phyloP scores from a whole-genome alignment of 495 filamentous ascomycete genomes.

The Penicillium ochrochloron region DNA sequence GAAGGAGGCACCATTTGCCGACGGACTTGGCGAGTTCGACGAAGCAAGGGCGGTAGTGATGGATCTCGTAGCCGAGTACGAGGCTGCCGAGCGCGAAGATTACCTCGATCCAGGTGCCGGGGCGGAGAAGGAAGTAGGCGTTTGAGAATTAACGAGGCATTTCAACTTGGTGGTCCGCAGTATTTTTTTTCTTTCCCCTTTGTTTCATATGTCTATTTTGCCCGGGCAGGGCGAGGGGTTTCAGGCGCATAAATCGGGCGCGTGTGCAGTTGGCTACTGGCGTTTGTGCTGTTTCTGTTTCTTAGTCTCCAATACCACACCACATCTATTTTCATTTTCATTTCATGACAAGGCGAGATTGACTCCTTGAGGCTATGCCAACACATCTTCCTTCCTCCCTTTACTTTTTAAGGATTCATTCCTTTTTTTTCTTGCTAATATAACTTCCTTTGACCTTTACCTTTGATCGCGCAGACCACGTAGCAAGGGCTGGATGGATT shows the following conservation, averaged over 20 bases:
- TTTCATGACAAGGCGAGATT: slow-evolving; percentile 13
- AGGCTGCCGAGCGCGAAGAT: slow-evolving; percentile 86
- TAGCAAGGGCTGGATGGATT: not conserved
- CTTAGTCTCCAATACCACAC: slow-evolving; percentile 8
- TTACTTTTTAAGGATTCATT: not conserved
- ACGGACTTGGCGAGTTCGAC: slow-evolving; percentile 93
- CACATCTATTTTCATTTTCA: slow-evolving; percentile 17
- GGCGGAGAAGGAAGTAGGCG: slow-evolving; percentile 49
- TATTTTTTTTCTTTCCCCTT: slow-evolving; percentile 16
- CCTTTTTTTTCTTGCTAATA: slow-evolving; percentile 5
- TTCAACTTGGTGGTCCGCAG: not conserved
- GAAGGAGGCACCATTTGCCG: slow-evolving; percentile 87
- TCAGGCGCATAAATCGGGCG: slow-evolving; percentile 29
- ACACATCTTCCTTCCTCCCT: slow-evolving; percentile 1
- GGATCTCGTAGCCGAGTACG: slow-evolving; percentile 90
- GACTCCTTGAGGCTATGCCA: slow-evolving; percentile 4
- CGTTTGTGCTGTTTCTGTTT: slow-evolving; percentile 15
- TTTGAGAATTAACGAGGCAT: slow-evolving; percentile 28
- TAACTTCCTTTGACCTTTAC: not conserved
- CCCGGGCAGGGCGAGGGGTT: slow-evolving; percentile 31
- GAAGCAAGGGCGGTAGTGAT: slow-evolving; percentile 87
- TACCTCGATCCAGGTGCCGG: slow-evolving; percentile 77
- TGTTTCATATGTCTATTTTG: slow-evolving; percentile 17
- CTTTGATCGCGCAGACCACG: not conserved
- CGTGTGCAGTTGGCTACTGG: slow-evolving; percentile 20